Conservation (phyloP, 108 stramenopile genomes). For the Skeletonema marinoi region DNA sequence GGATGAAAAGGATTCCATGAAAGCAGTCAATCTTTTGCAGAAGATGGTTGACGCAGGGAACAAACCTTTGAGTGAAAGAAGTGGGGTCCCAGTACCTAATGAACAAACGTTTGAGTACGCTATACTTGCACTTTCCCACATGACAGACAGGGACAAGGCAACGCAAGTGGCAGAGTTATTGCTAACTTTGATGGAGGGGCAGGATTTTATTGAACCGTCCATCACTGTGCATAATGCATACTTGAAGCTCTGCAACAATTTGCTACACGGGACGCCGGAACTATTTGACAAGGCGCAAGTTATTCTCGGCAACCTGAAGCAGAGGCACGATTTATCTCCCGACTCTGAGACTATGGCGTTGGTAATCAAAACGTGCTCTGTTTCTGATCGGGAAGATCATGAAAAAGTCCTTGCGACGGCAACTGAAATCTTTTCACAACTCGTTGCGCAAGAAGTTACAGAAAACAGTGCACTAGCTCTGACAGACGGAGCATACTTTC, state of each 20-base stretch:
- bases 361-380: slow-evolving; percentile 48
- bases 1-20: slow-evolving; percentile 18
- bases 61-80: slow-evolving; percentile 13
- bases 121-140: slow-evolving; percentile 31
- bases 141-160: slow-evolving; percentile 19
- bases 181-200: slow-evolving; percentile 34
- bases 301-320: slow-evolving; percentile 22
- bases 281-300: slow-evolving; percentile 30
- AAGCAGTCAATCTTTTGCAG: slow-evolving; percentile 40
- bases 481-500: slow-evolving; percentile 40
- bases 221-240: slow-evolving; percentile 42
- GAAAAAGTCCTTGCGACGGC: slow-evolving; percentile 36
- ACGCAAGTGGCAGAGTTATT: slow-evolving; percentile 34
- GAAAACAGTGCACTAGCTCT: slow-evolving; percentile 31
- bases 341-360: slow-evolving; percentile 36
- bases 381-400: slow-evolving; percentile 28
- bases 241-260: slow-evolving; percentile 26
- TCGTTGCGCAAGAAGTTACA: slow-evolving; percentile 23
- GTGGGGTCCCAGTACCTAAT: slow-evolving; percentile 38
- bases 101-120: slow-evolving; percentile 48
- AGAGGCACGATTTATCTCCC: slow-evolving; percentile 17
- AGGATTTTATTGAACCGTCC: slow-evolving; percentile 34
- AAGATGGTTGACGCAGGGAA: slow-evolving; percentile 42
- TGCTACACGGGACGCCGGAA: slow-evolving; percentile 12
- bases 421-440: slow-evolving; percentile 19